Evolutionary conservation across 441 rosid species (phyloP).

Genomic region (Pelargonium fulgidum): DNA sequence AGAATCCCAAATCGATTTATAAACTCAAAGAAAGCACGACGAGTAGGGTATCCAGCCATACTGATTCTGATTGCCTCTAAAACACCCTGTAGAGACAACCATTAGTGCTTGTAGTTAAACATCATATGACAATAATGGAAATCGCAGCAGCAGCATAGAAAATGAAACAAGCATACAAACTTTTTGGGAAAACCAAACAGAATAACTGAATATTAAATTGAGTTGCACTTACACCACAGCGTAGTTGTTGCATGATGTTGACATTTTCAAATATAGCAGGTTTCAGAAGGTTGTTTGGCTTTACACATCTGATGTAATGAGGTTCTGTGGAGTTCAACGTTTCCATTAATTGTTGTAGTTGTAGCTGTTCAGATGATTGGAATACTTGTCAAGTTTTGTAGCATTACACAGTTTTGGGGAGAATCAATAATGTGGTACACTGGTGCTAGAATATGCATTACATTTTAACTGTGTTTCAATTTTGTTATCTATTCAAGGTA

Average conservation of each 20-base stretch:
- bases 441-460: neutral
- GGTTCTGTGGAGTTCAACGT: constrained; percentile 94
- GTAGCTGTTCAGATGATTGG: constrained; percentile 48
- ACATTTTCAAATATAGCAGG: constrained; percentile 94
- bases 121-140: too few species aligned
- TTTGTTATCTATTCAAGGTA: neutral
- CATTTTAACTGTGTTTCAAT: constrained; percentile 4
- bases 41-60: constrained; percentile 97
- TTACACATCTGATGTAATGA: constrained; percentile 95
- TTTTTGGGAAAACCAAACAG: constrained; percentile 11
- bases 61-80: constrained; percentile 98
- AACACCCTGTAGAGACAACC: constrained; percentile 67
- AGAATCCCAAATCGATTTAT: constrained; percentile 86
- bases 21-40: constrained; percentile 86
- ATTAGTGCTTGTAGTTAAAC: constrained; percentile 10
- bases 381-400: constrained; percentile 21
- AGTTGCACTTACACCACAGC: constrained; percentile 80
- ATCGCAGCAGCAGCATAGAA: constrained; percentile 2
- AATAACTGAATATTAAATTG: constrained; percentile 14
- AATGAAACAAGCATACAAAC: constrained; percentile 10
- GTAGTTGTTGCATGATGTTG: constrained; percentile 93
- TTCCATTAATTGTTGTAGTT: constrained; percentile 84
- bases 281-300: constrained; percentile 87
- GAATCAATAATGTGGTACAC: constrained; percentile 1
- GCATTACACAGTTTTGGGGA: neutral